These are phyloP conservation scores for Alectoria sarmentosa DNA, from an alignment of 495 filamentous ascomycete species.

Conservation along the genomic window DNA sequence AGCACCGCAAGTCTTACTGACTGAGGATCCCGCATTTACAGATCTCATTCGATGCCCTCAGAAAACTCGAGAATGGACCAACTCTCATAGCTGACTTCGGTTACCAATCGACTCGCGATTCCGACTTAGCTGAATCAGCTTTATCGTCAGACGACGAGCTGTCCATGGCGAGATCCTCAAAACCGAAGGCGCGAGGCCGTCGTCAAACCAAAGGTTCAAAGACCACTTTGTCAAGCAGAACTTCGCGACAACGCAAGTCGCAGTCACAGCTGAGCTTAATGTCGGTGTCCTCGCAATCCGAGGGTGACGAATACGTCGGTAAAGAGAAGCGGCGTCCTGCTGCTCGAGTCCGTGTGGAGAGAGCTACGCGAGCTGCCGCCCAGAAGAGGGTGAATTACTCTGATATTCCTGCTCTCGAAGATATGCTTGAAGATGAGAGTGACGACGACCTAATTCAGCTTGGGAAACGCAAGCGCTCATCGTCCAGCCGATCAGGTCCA, in stretches of 20 bases:
- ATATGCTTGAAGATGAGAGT: conserved; percentile 14
- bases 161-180: conserved; percentile 4
- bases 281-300: conserved; percentile 13
- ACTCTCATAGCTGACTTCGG: conserved; percentile 8
- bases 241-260: conserved; percentile 2
- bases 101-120: not conserved
- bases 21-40: not conserved
- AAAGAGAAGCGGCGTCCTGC: conserved; percentile 2
- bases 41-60: conserved; percentile 15
- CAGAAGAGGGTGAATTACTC: conserved; percentile 23
- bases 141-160: conserved; percentile 27
- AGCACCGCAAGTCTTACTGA: not conserved
- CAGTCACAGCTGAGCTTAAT: conserved; percentile 11
- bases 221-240: conserved; percentile 3
- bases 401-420: conserved; percentile 21
- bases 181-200: not conserved
- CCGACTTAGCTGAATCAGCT: conserved; percentile 9
- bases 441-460: conserved; percentile 2
- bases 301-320: conserved; percentile 6
- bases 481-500: not conserved
- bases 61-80: conserved; percentile 12
- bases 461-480: conserved; percentile 20
- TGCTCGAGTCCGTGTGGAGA: not conserved
- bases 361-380: conserved; percentile 12
- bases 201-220: not conserved